These are phyloP conservation scores for Sclerotinia glacialis DNA, from an alignment of 2,329 filamentous ascomycete species.

Conservation along the genomic window DNA sequence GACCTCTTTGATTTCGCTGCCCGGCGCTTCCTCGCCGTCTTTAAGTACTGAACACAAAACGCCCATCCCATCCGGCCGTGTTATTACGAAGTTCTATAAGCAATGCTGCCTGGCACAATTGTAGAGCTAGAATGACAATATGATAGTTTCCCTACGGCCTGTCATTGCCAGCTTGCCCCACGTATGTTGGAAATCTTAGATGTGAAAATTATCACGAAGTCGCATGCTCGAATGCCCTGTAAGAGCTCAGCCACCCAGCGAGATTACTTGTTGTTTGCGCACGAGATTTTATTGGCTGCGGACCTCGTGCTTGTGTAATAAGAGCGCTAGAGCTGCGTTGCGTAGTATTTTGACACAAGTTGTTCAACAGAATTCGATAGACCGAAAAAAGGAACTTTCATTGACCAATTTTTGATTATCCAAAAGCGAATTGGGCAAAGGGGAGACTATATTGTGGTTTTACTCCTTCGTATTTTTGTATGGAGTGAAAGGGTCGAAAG, in stretches of 20 bases:
- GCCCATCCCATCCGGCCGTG: conserved; percentile 33
- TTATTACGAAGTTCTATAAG: neutral
- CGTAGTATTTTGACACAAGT: neutral
- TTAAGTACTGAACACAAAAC: conserved; percentile 35
- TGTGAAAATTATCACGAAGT: conserved; percentile 8
- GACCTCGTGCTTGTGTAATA: conserved; percentile 12
- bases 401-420: neutral
- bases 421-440: neutral
- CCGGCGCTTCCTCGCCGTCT: conserved; percentile 34
- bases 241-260: conserved; percentile 19
- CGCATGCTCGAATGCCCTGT: conserved; percentile 16
- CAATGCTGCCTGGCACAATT: neutral
- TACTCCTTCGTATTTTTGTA: neutral
- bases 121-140: neutral
- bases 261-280: conserved; percentile 15
- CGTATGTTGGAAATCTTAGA: neutral
- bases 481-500: neutral
- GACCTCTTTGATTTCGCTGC: conserved; percentile 29
- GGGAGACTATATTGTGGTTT: neutral
- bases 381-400: too few species aligned
- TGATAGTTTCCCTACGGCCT: neutral
- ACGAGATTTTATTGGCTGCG: conserved; percentile 13
- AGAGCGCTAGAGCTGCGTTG: conserved; percentile 11
- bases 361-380: neutral
- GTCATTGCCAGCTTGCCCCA: conserved; percentile 2